phyloP scores from a whole-genome alignment of 805 yeast species.

The Nakazawaea siamensis region DNA sequence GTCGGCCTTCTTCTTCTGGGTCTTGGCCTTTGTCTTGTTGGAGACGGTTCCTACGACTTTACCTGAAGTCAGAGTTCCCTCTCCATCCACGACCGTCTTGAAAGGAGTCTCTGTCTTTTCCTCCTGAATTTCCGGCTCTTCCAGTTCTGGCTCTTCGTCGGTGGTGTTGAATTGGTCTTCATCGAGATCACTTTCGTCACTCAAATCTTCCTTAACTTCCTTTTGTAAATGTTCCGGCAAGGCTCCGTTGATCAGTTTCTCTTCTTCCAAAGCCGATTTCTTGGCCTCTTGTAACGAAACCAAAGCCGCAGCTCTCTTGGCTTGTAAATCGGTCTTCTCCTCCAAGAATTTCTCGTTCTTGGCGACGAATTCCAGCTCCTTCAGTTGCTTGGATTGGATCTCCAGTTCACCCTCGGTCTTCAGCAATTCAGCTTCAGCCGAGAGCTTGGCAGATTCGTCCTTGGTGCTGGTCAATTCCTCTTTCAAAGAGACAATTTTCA shows the following conservation, averaged over 20 bases:
- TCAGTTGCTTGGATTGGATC: conserved; percentile 19
- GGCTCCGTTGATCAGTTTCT: conserved; percentile 36
- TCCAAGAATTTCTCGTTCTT: conserved; percentile 30
- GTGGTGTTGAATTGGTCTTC: conserved; percentile 17
- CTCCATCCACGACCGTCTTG: conserved; percentile 11
- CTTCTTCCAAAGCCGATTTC: conserved; percentile 30
- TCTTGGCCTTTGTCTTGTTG: not conserved
- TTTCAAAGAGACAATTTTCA: conserved; percentile 30
- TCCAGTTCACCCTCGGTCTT: conserved; percentile 11
- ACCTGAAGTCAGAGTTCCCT: conserved; percentile 8
- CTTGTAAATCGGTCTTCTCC: conserved; percentile 32
- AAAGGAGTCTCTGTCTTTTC: conserved; percentile 26
- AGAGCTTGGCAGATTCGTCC: conserved; percentile 20
- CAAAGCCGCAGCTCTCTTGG: conserved; percentile 28
- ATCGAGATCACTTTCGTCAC: conserved; percentile 21
- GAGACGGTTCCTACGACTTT: conserved; percentile 6
- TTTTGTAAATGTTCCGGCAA: conserved; percentile 45
- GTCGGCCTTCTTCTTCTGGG: not conserved
- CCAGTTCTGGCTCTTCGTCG: conserved; percentile 24
- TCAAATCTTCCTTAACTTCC: conserved; percentile 18
- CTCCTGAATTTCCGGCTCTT: conserved; percentile 20
- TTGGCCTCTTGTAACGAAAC: conserved; percentile 27
- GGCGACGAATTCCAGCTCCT: conserved; percentile 20
- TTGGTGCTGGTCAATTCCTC: conserved; percentile 26
- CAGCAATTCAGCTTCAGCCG: conserved; percentile 18